Percentiles rank a stretch among this genome's conserved stretches.
Conservation (phyloP, 1,284 basidiomycete species). For the Phaffia rhodozyma region DNA sequence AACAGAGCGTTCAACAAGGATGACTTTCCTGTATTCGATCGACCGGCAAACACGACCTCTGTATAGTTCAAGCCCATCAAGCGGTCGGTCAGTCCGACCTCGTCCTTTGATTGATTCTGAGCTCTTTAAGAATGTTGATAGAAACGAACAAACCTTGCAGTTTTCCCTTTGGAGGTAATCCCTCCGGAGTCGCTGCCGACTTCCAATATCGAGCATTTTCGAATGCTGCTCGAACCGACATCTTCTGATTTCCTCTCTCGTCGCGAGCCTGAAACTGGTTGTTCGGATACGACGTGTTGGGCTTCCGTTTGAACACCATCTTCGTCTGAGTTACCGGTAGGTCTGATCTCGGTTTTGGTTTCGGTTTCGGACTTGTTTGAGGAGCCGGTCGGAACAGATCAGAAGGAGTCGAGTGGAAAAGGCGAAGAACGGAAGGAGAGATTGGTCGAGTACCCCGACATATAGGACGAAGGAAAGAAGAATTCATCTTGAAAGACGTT, state of each 20-base stretch:
- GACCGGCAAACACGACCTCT: constrained; percentile 17
- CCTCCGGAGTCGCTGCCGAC: constrained; percentile 2
- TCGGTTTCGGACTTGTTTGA: too few species aligned
- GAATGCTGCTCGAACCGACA: not conserved
- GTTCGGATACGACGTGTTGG: constrained; percentile 2
- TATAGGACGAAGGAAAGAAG: too few species aligned
- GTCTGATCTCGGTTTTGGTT: not conserved
- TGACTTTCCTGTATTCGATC: constrained; percentile 15
- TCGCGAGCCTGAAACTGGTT: constrained; percentile 1
- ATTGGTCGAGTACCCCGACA: too few species aligned
- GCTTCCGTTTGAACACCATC: not conserved
- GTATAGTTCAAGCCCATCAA: not conserved
- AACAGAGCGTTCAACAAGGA: constrained; percentile 13
- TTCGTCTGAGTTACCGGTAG: not conserved
- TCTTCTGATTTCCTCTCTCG: not conserved
- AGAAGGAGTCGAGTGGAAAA: too few species aligned
- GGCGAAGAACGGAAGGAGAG: too few species aligned
- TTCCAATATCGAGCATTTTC: not conserved
- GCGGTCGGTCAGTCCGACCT: not conserved
- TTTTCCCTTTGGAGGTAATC: not conserved
- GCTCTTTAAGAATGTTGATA: not conserved
- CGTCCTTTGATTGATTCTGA: not conserved
- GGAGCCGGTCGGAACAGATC: too few species aligned
- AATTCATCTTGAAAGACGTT: too few species aligned
- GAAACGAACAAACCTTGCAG: not conserved